Conservation (phyloP, 306 rosid genomes). For the Trifolium dubium region DNA sequence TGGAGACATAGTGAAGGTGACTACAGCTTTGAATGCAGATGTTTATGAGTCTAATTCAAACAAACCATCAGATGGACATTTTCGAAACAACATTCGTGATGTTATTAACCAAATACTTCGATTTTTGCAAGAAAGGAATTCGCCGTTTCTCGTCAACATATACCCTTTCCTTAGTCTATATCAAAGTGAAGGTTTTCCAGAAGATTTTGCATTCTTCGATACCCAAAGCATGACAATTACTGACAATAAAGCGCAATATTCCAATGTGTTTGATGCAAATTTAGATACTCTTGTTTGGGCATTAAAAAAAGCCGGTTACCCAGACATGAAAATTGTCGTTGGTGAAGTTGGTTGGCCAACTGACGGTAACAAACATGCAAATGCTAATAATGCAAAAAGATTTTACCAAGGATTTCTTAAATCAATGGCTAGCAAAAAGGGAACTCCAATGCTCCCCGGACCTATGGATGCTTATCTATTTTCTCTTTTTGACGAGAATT, state of each 20-base stretch:
- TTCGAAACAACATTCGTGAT: slow-evolving; percentile 51
- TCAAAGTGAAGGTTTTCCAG: slow-evolving; percentile 49
- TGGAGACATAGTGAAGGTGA: slow-evolving; percentile 61
- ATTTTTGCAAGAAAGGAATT: slow-evolving; percentile 45
- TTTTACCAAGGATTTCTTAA: slow-evolving; percentile 74
- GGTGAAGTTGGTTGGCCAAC: slow-evolving; percentile 99
- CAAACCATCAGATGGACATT: slow-evolving; percentile 70
- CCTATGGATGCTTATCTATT: slow-evolving; percentile 58
- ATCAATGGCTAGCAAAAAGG: slow-evolving; percentile 53
- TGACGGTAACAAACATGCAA: slow-evolving; percentile 58
- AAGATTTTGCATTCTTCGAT: slow-evolving; percentile 67
- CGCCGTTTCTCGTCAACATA: slow-evolving; percentile 76
- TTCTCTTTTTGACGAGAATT: slow-evolving; percentile 66
- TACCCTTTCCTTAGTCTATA: slow-evolving; percentile 83
- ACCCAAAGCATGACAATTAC: slow-evolving; percentile 11
- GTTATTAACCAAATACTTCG: slow-evolving; percentile 46
- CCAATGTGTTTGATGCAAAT: slow-evolving; percentile 77
- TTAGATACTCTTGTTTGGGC: slow-evolving; percentile 69
- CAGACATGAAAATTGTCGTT: slow-evolving; percentile 49
- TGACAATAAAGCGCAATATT: slow-evolving; percentile 54
- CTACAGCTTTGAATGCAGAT: slow-evolving; percentile 71
- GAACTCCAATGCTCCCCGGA: slow-evolving; percentile 65
- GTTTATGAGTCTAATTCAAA: slow-evolving; percentile 59
- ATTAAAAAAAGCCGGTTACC: slow-evolving; percentile 51
- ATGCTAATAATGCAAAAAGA: slow-evolving; percentile 42